Percentiles rank a stretch among this genome's conserved stretches.
These are phyloP conservation scores for Euclidium syriacum DNA, from an alignment of 345 rosid genomes.

Conservation along the genomic window DNA sequence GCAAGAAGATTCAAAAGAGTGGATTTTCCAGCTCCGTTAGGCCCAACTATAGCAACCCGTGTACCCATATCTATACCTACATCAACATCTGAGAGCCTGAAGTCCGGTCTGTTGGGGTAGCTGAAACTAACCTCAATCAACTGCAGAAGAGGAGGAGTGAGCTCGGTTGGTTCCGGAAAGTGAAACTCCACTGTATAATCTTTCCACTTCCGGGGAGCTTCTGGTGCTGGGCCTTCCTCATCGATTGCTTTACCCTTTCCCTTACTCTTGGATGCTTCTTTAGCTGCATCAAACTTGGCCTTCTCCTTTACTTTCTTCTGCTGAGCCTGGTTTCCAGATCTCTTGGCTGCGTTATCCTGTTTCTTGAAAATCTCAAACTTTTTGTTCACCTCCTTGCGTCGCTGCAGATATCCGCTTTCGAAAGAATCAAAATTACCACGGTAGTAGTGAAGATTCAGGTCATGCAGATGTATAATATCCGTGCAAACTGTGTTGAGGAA, in stretches of 20 bases:
- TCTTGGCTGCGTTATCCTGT: constrained; percentile 83
- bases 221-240: constrained; percentile 64
- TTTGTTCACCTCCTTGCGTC: constrained; percentile 86
- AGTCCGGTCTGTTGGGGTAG: constrained; percentile 77
- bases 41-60: constrained; percentile 89
- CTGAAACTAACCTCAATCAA: constrained; percentile 84
- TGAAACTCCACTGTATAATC: constrained; percentile 92
- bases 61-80: constrained; percentile 99
- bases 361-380: constrained; percentile 69
- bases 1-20: constrained; percentile 90
- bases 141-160: constrained; percentile 90
- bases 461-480: constrained; percentile 89
- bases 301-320: constrained; percentile 88
- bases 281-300: constrained; percentile 62
- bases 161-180: constrained; percentile 95
- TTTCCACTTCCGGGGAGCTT: constrained; percentile 88
- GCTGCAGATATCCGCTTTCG: constrained; percentile 83
- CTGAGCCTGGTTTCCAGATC: constrained; percentile 70
- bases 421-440: constrained; percentile 87
- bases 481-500: constrained; percentile 89
- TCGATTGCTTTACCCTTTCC: constrained; percentile 60
- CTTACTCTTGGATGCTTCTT: constrained; percentile 76
- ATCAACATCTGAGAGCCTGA: constrained; percentile 76
- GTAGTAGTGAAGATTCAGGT: constrained; percentile 69
- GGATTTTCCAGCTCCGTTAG: constrained; percentile 96